Percentiles rank a stretch among this genome's conserved stretches.
Evolutionary conservation across 78 protist genomes (phyloP).

Genomic region (Dictyostelium firmibasis): DNA sequence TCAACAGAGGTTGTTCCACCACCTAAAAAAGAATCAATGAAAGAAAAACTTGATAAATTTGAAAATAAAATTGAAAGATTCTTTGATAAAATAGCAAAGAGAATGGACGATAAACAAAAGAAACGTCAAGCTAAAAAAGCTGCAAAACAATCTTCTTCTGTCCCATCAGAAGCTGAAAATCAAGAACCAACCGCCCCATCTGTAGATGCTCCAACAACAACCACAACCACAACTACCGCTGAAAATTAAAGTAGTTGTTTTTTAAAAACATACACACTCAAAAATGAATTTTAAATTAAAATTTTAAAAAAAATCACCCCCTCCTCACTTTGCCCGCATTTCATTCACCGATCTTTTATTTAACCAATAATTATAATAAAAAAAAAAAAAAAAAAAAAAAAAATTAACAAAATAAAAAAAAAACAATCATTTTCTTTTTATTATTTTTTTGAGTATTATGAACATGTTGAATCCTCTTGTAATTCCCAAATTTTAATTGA

Average conservation of each 20-base stretch:
- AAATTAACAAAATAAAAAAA: no score
- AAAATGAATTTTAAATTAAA: background rate
- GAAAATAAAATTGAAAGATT: background rate
- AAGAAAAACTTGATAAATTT: background rate
- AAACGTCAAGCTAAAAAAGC: background rate
- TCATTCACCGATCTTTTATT: background rate
- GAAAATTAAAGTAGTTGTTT: background rate
- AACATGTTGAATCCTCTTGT: background rate
- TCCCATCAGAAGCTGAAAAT: background rate
- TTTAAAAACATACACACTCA: background rate
- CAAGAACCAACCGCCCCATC: background rate
- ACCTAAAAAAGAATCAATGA: background rate
- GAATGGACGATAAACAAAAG: background rate
- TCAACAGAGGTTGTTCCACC: background rate
- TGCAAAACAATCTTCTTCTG: background rate
- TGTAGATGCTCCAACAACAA: background rate
- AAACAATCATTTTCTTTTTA: background rate
- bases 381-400: background rate
- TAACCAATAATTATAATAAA: background rate
- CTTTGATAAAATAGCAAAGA: background rate
- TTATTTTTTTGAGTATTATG: background rate
- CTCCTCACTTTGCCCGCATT: background rate
- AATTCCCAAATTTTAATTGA: conserved; percentile 85
- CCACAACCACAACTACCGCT: background rate
- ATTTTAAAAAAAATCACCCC: background rate